These are phyloP conservation scores for Jacaranda mimosifolia DNA, from an alignment of 257 asterid species.

Conservation along the genomic window DNA sequence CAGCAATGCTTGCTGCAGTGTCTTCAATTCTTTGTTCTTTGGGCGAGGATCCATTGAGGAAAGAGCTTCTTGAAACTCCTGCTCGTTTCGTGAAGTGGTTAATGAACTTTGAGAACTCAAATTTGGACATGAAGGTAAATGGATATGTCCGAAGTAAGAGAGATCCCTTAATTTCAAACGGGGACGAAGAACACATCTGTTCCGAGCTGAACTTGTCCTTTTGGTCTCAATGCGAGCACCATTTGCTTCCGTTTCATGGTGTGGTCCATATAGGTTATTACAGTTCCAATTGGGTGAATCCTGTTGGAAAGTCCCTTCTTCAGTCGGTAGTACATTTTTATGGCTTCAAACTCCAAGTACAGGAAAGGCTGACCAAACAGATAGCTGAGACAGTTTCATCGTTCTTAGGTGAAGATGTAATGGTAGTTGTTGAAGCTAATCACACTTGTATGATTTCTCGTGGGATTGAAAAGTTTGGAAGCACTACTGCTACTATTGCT, in stretches of 20 bases:
- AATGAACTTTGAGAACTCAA: constrained; percentile 65
- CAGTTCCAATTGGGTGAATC: constrained; percentile 47
- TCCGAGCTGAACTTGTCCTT: constrained; percentile 73
- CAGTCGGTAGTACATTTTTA: constrained; percentile 83
- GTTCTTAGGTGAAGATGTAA: constrained; percentile 78
- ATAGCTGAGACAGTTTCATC: constrained; percentile 83
- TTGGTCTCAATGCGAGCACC: constrained; percentile 96
- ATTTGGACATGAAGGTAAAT: constrained; percentile 66
- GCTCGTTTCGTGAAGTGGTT: constrained; percentile 80
- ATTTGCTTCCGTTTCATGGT: constrained; percentile 92
- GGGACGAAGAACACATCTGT: constrained; percentile 50
- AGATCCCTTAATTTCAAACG: constrained; percentile 41
- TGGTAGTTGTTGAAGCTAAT: constrained; percentile 88
- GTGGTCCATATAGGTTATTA: constrained; percentile 85
- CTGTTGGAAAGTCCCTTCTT: constrained; percentile 61
- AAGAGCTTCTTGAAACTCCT: constrained; percentile 82
- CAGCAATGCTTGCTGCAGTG: constrained; percentile 65
- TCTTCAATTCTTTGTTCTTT: constrained; percentile 65
- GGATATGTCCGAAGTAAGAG: constrained; percentile 51
- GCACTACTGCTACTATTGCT: constrained; percentile 89
- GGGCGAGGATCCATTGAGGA: constrained; percentile 85
- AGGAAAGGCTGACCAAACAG: constrained; percentile 94
- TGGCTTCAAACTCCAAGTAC: constrained; percentile 96
- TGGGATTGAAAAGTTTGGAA: constrained; percentile 90
- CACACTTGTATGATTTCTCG: constrained; percentile 97